Base-by-base conservation (phyloP, 495 filamentous ascomycete genomes). In the Darksidea phi region DNA sequence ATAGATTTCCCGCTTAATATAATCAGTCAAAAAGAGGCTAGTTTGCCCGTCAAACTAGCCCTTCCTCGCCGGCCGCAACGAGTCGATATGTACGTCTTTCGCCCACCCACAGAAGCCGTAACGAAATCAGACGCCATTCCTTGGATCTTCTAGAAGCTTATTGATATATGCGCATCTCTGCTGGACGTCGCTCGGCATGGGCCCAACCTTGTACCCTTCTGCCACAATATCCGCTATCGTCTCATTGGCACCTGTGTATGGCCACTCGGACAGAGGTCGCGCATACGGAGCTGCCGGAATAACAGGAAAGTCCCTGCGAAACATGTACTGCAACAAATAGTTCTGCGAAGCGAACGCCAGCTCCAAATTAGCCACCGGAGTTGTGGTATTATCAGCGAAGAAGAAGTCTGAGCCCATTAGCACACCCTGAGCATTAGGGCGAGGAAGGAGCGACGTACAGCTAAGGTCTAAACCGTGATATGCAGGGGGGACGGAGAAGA, bases 381-480 rank as follows among this genome's bases (percentile, higher is more conserved):
- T 49, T 20, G 47, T 49, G 6, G 17, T 49, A 15, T 49, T 49
- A 49, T 49, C 47, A 26, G 17, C 23, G 15, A 49, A 49, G 18
- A 49, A 49, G 47, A 49, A 49, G 47, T 49, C 15, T 21, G 20
- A 45, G 15, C 4, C 6, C 20, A 21, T 45, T 13, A 45, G 41
- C 15, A n/a, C 3, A 13, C 15, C 20, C 4, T 13, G 4, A 15
- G 13, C 13, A 17, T n/a, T 3, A 15, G 3, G 20, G 15, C 13
- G 41, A 13, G 15, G 41, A 45, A n/a, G 13, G 15, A 15, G 15
- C 10, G 3, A 15, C 41, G 4, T 15, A 45, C 41, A 49, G 6
- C 18, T 23, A n/a, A 49, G 4, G 23, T 49, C 47, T 18, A 49
- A 18, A 23, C 47, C 47, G 23, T 49, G 47, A 6, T 6, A 23